Conservation (phyloP, 441 rosid species). For the Raphanus hybrid region DNA sequence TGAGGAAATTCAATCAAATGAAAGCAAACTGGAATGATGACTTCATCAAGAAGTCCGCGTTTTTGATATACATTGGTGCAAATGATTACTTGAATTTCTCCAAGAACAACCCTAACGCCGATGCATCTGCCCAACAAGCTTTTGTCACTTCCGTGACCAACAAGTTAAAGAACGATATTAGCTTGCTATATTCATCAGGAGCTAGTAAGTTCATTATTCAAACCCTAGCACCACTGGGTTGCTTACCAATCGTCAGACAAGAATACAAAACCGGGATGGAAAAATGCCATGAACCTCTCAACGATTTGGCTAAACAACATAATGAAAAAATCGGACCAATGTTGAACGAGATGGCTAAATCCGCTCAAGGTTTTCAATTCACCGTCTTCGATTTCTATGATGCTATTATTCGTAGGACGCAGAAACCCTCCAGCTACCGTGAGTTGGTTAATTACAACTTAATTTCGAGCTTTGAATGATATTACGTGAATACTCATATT, state of each 20-base stretch:
- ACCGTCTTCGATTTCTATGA: neutral
- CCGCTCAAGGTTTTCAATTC: neutral
- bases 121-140: slow-evolving; percentile 3
- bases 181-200: neutral
- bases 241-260: neutral
- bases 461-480: neutral
- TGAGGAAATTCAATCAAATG: slow-evolving; percentile 1
- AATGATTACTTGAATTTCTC: neutral
- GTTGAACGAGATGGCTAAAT: neutral
- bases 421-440: neutral
- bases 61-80: neutral
- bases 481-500: neutral
- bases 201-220: neutral
- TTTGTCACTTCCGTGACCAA: neutral
- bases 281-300: neutral
- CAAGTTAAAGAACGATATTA: neutral
- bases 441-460: neutral
- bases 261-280: neutral
- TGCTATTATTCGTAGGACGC: neutral
- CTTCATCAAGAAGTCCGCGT: neutral
- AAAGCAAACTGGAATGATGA: neutral
- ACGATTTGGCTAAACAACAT: slow-evolving; percentile 5
- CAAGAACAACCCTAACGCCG: neutral
- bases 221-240: neutral
- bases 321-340: neutral